Conservation (phyloP, 1,139 yeast genomes). For the Yamadazyma mexicana region DNA sequence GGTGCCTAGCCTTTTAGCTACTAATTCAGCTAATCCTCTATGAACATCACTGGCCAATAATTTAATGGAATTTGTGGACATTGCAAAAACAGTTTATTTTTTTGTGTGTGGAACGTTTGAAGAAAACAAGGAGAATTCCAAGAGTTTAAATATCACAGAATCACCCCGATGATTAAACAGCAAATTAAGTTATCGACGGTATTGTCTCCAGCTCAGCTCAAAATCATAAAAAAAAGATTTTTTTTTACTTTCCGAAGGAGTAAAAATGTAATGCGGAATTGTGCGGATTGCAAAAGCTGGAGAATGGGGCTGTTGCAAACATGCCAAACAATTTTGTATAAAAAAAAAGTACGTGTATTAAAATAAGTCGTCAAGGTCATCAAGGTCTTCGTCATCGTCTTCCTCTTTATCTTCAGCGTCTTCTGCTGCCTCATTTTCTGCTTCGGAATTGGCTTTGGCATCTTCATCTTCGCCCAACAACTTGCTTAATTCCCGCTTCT, state of each 20-base stretch:
- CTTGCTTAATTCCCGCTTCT: constrained; percentile 64
- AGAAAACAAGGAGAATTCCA: background rate
- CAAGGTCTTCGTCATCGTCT: constrained; percentile 33
- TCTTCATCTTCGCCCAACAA: constrained; percentile 25
- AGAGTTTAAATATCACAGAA: background rate
- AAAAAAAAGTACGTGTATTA: constrained; percentile 8
- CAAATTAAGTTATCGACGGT: background rate
- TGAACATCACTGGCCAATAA: constrained; percentile 89
- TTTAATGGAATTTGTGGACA: constrained; percentile 85
- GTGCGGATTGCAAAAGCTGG: no score
- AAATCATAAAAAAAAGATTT: background rate
- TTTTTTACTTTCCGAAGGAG: constrained; percentile 1
- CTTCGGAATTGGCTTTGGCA: constrained; percentile 29
- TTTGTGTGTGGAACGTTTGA: background rate
- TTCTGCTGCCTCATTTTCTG: constrained; percentile 23
- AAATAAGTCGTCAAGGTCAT: constrained; percentile 39
- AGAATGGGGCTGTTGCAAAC: no score
- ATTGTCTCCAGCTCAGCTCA: background rate
- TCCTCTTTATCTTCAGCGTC: constrained; percentile 20
- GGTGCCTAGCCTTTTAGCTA: constrained; percentile 64
- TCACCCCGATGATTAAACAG: background rate
- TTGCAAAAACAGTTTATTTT: constrained; percentile 20
- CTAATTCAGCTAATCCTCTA: constrained; percentile 78
- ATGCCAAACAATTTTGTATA: no score
- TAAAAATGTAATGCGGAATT: background rate